Conservation (phyloP, 495 filamentous ascomycete genomes). For the Tuber umbilicatum region DNA sequence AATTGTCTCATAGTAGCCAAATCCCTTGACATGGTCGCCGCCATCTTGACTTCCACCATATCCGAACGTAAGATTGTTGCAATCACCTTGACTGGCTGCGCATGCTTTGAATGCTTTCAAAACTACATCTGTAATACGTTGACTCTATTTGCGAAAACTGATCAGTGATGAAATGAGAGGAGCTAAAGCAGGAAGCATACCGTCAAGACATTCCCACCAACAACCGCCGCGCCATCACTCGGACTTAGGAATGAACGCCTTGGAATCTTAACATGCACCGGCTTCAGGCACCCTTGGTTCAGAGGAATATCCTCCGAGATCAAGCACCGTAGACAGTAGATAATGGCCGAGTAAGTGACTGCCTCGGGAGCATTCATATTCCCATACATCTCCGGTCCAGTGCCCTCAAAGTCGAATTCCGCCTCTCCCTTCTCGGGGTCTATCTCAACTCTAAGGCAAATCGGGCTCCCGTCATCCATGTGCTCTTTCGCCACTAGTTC, state of each 20-base stretch:
- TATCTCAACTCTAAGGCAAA: conserved; percentile 76
- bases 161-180: conserved; percentile 1
- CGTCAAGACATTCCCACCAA: conserved; percentile 92
- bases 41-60: conserved; percentile 73
- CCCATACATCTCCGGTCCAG: conserved; percentile 86
- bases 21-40: conserved; percentile 59
- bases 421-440: conserved; percentile 76
- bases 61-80: conserved; percentile 82
- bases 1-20: conserved; percentile 98
- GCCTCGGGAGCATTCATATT: conserved; percentile 95
- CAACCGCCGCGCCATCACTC: conserved; percentile 80
- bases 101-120: conserved; percentile 84
- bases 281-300: conserved; percentile 90
- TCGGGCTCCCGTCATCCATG: conserved; percentile 92
- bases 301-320: conserved; percentile 91
- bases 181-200: conserved; percentile 39
- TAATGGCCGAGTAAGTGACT: conserved; percentile 90
- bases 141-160: conserved; percentile 45
- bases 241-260: conserved; percentile 76
- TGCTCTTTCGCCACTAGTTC: conserved; percentile 71
- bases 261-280: conserved; percentile 80
- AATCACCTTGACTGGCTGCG: conserved; percentile 84
- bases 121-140: conserved; percentile 91
- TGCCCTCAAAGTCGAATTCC: conserved; percentile 83
- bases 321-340: conserved; percentile 89